Evolutionary conservation across 2,329 filamentous ascomycete species (phyloP).

Genomic region (Penicillium sp.): DNA sequence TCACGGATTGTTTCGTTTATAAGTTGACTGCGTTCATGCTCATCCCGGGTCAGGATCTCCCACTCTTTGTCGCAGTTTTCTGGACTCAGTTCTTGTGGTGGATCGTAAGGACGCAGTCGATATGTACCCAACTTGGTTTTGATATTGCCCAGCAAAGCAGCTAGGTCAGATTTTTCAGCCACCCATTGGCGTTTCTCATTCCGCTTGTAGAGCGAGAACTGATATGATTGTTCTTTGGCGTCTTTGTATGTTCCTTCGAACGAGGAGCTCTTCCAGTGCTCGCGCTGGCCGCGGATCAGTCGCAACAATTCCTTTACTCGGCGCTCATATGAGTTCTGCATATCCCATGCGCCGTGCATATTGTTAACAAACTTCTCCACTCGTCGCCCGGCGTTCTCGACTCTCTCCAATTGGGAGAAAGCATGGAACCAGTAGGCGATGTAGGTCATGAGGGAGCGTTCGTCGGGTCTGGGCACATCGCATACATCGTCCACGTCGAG

Average conservation of each 20-base stretch:
- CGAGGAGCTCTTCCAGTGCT: conserved; percentile 71
- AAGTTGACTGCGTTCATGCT: conserved; percentile 83
- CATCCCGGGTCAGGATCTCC: conserved; percentile 73
- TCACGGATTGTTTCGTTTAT: conserved; percentile 99
- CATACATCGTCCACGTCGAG: conserved; percentile 98
- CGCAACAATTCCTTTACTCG: conserved; percentile 80
- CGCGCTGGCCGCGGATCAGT: conserved; percentile 69
- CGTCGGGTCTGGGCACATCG: conserved; percentile 92
- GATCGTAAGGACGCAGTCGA: conserved; percentile 83
- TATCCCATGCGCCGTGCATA: conserved; percentile 99
- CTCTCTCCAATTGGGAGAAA: conserved; percentile 97
- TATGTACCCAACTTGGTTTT: conserved; percentile 98
- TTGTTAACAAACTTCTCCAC: conserved; percentile 99
- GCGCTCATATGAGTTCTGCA: conserved; percentile 94
- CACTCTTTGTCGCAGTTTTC: conserved; percentile 82
- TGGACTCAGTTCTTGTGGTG: conserved; percentile 76
- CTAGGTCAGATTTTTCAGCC: conserved; percentile 93
- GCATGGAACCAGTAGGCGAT: conserved; percentile 99
- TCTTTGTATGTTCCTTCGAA: conserved; percentile 92
- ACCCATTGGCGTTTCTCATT: conserved; percentile 94
- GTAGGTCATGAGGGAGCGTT: conserved; percentile 97
- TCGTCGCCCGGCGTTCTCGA: conserved; percentile 91
- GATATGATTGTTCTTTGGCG: conserved; percentile 78
- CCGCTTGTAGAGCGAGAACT: conserved; percentile 87
- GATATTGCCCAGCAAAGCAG: conserved; percentile 92